Conservation (phyloP, 1,284 basidiomycete genomes). For the Cutaneotrichosporon mucoides region DNA sequence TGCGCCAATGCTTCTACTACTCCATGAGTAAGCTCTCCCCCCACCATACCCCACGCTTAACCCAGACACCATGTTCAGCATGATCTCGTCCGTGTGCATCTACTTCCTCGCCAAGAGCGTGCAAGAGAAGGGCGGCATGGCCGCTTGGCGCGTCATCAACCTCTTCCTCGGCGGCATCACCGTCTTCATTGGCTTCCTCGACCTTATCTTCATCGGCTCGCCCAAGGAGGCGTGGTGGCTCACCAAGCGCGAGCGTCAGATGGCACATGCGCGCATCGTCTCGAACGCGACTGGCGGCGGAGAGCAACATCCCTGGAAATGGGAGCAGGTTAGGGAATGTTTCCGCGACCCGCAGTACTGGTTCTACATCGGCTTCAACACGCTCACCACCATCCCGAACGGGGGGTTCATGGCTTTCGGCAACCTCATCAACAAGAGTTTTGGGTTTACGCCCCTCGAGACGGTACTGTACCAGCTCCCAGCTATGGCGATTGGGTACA, state of each 20-base stretch:
- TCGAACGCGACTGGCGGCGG: constrained; percentile 22
- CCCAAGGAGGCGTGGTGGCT: constrained; percentile 27
- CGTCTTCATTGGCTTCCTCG: constrained; percentile 16
- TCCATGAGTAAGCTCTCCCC: constrained; percentile 15
- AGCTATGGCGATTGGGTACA: constrained; percentile 17
- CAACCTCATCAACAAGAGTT: constrained; percentile 20
- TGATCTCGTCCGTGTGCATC: constrained; percentile 13
- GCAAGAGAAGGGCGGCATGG: constrained; percentile 14
- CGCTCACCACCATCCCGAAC: constrained; percentile 25
- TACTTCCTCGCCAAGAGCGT: constrained; percentile 25
- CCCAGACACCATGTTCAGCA: constrained; percentile 7
- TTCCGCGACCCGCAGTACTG: constrained; percentile 30
- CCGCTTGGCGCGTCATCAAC: constrained; percentile 30
- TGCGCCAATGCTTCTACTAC: constrained; percentile 24
- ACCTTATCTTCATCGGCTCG: constrained; percentile 25
- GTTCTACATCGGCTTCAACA: constrained; percentile 23
- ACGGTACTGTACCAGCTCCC: constrained; percentile 26
- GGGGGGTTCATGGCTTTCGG: constrained; percentile 21
- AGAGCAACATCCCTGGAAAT: constrained; percentile 23
- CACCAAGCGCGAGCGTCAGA: constrained; percentile 16
- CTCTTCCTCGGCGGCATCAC: constrained; percentile 29
- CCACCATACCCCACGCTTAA: neutral
- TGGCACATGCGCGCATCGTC: constrained; percentile 21
- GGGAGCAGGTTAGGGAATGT: constrained; percentile 27
- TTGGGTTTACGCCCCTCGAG: constrained; percentile 23